Evolutionary conservation across 768 basidiomycete genomes (phyloP).

Genomic region (Galerina marginata): DNA sequence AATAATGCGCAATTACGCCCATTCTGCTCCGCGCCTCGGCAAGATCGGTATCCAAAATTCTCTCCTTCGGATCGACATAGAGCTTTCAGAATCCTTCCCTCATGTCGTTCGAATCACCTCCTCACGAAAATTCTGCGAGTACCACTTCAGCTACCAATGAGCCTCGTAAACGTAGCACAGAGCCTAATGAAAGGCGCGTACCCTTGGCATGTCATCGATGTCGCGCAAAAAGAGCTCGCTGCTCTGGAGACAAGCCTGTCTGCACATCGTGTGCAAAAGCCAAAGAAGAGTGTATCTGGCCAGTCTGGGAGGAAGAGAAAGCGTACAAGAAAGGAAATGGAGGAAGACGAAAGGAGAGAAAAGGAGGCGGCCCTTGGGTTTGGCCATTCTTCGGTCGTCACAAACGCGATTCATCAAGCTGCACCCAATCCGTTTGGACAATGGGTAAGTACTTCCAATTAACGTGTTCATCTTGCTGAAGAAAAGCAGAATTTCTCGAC

Average conservation of each 20-base stretch:
- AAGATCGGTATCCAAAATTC: neutral
- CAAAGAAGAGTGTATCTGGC: conserved; percentile 4
- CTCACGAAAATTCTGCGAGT: neutral
- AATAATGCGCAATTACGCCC: neutral
- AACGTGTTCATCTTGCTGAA: neutral
- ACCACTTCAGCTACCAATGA: neutral
- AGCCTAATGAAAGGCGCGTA: conserved; percentile 1
- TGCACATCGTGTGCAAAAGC: conserved; percentile 4
- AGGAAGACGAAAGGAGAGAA: conserved; percentile 6
- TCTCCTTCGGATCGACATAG: no score
- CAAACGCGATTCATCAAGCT: neutral
- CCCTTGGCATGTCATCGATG: conserved; percentile 3
- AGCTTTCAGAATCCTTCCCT: neutral
- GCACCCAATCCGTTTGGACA: neutral
- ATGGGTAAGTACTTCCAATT: neutral
- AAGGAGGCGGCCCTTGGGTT: neutral
- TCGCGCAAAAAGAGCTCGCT: conserved; percentile 3
- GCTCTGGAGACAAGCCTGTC: conserved; percentile 5
- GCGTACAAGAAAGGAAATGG: conserved; percentile 6
- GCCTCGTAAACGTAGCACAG: neutral
- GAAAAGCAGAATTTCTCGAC: neutral
- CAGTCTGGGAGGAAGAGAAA: conserved; percentile 6
- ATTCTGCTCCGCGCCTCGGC: neutral
- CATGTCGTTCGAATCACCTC: neutral
- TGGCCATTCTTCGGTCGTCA: neutral